These are phyloP conservation scores for Porodaedalea pini DNA, from an alignment of 1,284 basidiomycete genomes.

Conservation along the genomic window DNA sequence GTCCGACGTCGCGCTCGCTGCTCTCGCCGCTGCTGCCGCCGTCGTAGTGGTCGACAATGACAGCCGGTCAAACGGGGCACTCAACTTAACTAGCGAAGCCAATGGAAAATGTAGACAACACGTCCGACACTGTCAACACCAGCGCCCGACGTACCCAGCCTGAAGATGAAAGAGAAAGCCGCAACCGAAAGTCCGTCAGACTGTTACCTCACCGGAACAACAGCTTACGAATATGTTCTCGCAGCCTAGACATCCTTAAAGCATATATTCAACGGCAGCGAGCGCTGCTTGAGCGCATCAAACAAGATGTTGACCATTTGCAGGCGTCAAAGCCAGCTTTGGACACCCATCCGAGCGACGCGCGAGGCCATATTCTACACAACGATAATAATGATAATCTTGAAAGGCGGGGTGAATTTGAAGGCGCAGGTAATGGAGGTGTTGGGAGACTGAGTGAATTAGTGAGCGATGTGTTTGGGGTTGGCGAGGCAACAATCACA, in stretches of 20 bases:
- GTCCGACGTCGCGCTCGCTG: background rate
- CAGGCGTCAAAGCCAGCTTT: conserved; percentile 12
- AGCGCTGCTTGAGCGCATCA: conserved; percentile 21
- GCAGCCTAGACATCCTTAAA: conserved; percentile 23
- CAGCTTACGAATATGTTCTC: background rate
- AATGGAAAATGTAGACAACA: conserved; percentile 13
- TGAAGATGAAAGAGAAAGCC: conserved; percentile 8
- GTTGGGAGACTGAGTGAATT: conserved; percentile 14
- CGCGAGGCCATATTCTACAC: conserved; percentile 18
- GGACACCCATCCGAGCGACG: conserved; percentile 14
- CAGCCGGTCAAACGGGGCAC: background rate
- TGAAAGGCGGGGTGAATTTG: background rate
- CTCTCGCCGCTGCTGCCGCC: background rate
- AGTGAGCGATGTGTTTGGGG: conserved; percentile 8
- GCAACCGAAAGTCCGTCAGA: conserved; percentile 11
- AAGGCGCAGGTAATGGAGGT: background rate
- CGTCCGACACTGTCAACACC: background rate
- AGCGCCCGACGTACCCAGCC: background rate
- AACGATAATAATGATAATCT: conserved; percentile 7
- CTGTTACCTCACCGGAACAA: too few relatives aligned
- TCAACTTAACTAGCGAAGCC: background rate
- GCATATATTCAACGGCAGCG: conserved; percentile 23
- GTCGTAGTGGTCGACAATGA: conserved; percentile 5
- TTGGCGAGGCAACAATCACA: conserved; percentile 8
- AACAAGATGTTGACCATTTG: conserved; percentile 21